Conservation (phyloP, 805 yeast genomes). For the Kodamaea lidongshanica region DNA sequence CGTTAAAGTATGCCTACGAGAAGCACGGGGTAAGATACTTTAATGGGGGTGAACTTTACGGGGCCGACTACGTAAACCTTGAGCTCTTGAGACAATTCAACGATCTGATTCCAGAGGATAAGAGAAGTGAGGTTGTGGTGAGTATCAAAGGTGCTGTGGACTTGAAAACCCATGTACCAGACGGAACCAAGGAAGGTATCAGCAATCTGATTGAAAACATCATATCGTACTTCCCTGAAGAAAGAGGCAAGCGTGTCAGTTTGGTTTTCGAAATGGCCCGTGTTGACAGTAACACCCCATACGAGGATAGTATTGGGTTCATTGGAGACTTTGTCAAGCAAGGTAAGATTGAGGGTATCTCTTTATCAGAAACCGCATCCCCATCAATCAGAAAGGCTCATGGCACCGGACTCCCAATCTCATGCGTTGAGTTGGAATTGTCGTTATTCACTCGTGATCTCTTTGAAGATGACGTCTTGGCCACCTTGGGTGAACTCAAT, state of each 20-base stretch:
- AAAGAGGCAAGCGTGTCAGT: constrained; percentile 28
- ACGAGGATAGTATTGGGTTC: constrained; percentile 52
- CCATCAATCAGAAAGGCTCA: constrained; percentile 56
- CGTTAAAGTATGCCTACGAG: constrained; percentile 45
- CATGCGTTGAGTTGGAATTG: constrained; percentile 72
- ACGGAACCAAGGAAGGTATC: constrained; percentile 45
- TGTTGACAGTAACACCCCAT: constrained; percentile 49
- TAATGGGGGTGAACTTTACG: constrained; percentile 80
- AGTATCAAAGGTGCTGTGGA: constrained; percentile 64
- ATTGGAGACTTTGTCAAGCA: constrained; percentile 53
- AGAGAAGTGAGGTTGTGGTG: constrained; percentile 47
- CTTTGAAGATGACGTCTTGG: constrained; percentile 56
- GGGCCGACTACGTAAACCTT: constrained; percentile 48
- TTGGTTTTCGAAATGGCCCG: constrained; percentile 64
- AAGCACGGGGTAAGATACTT: constrained; percentile 45
- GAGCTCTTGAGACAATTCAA: constrained; percentile 53
- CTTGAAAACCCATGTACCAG: constrained; percentile 36
- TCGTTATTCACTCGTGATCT: constrained; percentile 66
- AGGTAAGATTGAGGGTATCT: constrained; percentile 64
- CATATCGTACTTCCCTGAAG: constrained; percentile 22
- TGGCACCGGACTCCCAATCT: constrained; percentile 45
- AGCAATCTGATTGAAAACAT: constrained; percentile 42
- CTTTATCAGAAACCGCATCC: constrained; percentile 68
- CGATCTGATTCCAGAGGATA: constrained; percentile 46
- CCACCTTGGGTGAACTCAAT: constrained; percentile 47